Base-by-base conservation (phyloP, 306 rosid genomes). In the Glycine tomentella region DNA sequence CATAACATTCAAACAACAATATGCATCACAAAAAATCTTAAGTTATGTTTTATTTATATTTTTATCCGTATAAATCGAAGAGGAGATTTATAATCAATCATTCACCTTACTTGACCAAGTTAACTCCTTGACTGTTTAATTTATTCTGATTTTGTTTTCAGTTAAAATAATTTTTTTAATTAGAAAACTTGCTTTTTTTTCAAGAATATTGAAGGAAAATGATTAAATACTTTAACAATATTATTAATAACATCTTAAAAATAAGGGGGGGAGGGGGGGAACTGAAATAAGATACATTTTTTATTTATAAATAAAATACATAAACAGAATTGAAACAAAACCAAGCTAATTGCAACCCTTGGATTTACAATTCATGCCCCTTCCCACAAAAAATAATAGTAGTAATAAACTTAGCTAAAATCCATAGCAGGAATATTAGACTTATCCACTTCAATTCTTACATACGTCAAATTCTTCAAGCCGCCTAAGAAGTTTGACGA, bases 401-500 rank as follows among this genome's bases (percentile, higher is more conserved):
- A 25, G 31, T 2, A 25, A 25, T 25, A 1, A 25, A 25, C 31
- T 25, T 25, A 25, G 31, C 31, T 2, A 25, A 25, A 25, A 36
- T 36, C 40, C 40, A 36, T 36, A 2, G 40, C 40, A 36, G 6
- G 76, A 77, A 79, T 10, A 69, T 6, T 68, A 44, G 44, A 69
- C 68, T 57, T 14, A n/a, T 31, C 67, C 9, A 38, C 45, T 38
- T 86, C 62, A 77, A 36, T 51, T 63, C 58, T 65, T 48, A 49
- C 63, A 74, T 58, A 59, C 72, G 62, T 66, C 69, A 84, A 91
- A 89, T 72, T 90, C 94, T 68, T 93, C 89, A 33, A 95, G 95
- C 86, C 91, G 87, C 79, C 46, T 55, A 31, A 75, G 81, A 61
- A 95, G 97, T 81, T 92, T 93, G 69, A 80, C 55, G 49, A 95